A percentile compares a stretch with the other conserved stretches of the same genome.
phyloP scores from a whole-genome alignment of 2,329 filamentous ascomycete species.

The Botrytis tulipae region DNA sequence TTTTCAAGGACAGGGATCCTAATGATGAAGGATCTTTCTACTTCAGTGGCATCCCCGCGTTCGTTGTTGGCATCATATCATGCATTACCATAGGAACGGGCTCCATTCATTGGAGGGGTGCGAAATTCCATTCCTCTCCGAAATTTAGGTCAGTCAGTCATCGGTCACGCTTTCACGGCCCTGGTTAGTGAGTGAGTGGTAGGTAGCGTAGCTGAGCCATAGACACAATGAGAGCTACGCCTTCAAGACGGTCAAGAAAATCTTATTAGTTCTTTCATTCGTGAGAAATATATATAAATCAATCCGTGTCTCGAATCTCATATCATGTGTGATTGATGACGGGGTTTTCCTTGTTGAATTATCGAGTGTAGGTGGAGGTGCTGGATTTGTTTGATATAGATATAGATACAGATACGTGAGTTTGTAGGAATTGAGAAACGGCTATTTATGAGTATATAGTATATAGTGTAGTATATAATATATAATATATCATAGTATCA shows the following conservation, averaged over 20 bases:
- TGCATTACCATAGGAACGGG: background rate
- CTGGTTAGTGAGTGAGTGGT: background rate
- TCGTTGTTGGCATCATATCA: too few relatives aligned
- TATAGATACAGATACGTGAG: too few relatives aligned
- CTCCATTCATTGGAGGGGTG: background rate
- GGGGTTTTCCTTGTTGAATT: too few relatives aligned
- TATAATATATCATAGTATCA: too few relatives aligned
- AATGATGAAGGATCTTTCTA: background rate
- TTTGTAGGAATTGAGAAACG: too few relatives aligned
- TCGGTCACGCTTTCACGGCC: background rate
- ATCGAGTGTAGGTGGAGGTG: too few relatives aligned
- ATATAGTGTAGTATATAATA: too few relatives aligned
- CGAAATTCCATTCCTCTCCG: background rate
- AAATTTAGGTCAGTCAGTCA: background rate
- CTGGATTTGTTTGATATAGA: too few relatives aligned
- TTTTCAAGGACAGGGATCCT: background rate
- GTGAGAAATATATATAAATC: too few relatives aligned
- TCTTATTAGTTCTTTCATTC: background rate
- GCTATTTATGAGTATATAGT: too few relatives aligned
- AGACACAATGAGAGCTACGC: background rate
- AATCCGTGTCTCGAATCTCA: background rate
- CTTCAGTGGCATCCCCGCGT: conserved; percentile 2
- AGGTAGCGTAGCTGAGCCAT: background rate
- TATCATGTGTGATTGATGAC: too few relatives aligned
- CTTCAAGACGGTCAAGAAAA: background rate